phyloP scores from a whole-genome alignment of 139 green algal species.

The Ostreobium quekettii region DNA sequence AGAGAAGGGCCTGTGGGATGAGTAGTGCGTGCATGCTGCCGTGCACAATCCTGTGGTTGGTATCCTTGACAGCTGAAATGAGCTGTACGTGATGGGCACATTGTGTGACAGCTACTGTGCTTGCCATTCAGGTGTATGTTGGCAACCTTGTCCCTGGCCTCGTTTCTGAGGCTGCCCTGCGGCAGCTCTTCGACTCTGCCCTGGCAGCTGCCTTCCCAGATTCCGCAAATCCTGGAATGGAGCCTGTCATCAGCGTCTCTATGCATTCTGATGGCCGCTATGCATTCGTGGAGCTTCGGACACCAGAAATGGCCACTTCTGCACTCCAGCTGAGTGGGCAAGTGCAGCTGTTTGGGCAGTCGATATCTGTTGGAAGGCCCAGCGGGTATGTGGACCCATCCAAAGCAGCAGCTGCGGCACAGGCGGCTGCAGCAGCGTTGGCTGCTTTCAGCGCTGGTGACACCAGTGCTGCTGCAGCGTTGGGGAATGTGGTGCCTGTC shows the following conservation, averaged over 20 bases:
- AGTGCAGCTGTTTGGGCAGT: constrained; percentile 63
- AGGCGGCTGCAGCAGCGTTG: constrained; percentile 38
- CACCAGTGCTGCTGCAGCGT: background rate
- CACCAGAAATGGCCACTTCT: constrained; percentile 71
- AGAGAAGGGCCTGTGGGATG: background rate
- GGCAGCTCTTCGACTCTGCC: constrained; percentile 71
- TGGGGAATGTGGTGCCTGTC: background rate
- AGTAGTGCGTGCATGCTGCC: background rate
- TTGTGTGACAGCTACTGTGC: background rate
- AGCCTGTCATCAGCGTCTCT: constrained; percentile 58
- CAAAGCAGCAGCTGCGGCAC: constrained; percentile 43
- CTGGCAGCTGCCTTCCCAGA: constrained; percentile 57
- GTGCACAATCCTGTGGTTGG: background rate
- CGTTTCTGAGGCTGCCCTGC: constrained; percentile 46
- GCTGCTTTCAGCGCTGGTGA: constrained; percentile 28
- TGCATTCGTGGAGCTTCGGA: constrained; percentile 80
- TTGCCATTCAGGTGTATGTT: constrained; percentile 52
- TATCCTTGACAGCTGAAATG: background rate
- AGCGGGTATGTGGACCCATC: constrained; percentile 74
- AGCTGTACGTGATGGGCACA: background rate
- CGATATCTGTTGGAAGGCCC: constrained; percentile 67
- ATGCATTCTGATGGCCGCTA: constrained; percentile 43
- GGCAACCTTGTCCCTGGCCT: constrained; percentile 62
- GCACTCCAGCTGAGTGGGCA: constrained; percentile 70
- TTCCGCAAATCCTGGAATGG: constrained; percentile 32